phyloP scores from a whole-genome alignment of 371 early-diverging fungal genomes.

The Funneliformis caledonium region DNA sequence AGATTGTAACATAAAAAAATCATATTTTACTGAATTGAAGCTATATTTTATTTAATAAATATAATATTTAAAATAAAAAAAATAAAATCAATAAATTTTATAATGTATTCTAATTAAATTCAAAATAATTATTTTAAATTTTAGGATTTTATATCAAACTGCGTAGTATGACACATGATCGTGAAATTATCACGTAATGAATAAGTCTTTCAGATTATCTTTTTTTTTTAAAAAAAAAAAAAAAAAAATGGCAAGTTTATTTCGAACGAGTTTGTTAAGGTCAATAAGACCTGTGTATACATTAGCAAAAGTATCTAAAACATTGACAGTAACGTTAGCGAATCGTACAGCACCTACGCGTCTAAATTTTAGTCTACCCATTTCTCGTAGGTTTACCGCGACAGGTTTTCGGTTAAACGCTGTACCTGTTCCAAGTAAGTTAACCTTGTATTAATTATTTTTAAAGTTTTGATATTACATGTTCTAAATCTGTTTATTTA shows the following conservation, averaged over 20 bases:
- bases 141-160: too few species aligned
- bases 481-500: neutral
- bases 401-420: neutral
- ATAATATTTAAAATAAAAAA: too few species aligned
- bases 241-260: slow-evolving; percentile 1
- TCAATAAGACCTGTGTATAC: neutral
- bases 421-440: neutral
- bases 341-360: neutral
- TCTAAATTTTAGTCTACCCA: neutral
- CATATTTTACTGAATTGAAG: too few species aligned
- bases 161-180: too few species aligned
- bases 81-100: too few species aligned
- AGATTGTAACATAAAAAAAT: too few species aligned
- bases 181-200: too few species aligned
- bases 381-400: slow-evolving; percentile 3
- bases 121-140: too few species aligned
- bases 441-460: neutral
- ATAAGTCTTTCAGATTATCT: too few species aligned
- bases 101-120: too few species aligned
- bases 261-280: neutral
- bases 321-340: neutral
- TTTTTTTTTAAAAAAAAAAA: slow-evolving; percentile 19
- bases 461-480: neutral
- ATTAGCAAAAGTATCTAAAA: neutral
- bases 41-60: too few species aligned